Percentiles rank a stretch among this genome's conserved stretches.
Evolutionary conservation across 345 rosid species (phyloP).

Genomic region (Citrus medica): DNA sequence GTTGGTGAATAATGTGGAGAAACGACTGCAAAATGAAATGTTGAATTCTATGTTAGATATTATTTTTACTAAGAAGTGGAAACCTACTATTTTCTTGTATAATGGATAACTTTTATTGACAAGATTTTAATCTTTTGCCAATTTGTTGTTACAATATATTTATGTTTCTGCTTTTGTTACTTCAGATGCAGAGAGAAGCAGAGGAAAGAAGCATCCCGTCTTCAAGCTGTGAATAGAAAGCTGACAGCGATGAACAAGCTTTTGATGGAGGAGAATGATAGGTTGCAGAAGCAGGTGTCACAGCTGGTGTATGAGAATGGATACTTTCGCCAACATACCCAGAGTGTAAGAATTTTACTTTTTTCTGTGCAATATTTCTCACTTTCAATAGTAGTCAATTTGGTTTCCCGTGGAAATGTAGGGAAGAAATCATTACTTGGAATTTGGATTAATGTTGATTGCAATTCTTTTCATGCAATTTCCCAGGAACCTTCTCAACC

Average conservation of each 20-base stretch:
- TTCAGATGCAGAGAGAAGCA: conserved; percentile 98
- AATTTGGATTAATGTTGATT: not conserved
- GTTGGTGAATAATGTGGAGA: not conserved
- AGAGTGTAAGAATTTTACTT: conserved; percentile 48
- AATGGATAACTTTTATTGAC: not conserved
- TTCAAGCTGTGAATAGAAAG: conserved; percentile 96
- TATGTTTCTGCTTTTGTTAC: conserved; percentile 12
- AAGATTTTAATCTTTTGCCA: not conserved
- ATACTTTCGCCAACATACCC: conserved; percentile 94
- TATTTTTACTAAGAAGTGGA: not conserved
- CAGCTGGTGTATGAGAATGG: conserved; percentile 96
- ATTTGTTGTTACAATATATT: not conserved
- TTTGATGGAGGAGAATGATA: conserved; percentile 98
- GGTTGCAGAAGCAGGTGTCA: conserved; percentile 99
- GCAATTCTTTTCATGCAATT: not conserved
- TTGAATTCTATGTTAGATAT: not conserved
- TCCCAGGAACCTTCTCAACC: not conserved
- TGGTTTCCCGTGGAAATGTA: conserved; percentile 2
- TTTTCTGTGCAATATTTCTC: not conserved
- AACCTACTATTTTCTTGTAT: not conserved
- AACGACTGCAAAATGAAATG: not conserved
- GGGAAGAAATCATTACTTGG: not conserved
- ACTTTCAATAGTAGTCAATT: not conserved
- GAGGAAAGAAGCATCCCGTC: conserved; percentile 97
- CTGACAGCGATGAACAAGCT: conserved; percentile 98